Percentiles rank a stretch among this genome's conserved stretches.
Conservation (phyloP, 1,284 basidiomycete genomes). For the Ganoderma sinense region DNA sequence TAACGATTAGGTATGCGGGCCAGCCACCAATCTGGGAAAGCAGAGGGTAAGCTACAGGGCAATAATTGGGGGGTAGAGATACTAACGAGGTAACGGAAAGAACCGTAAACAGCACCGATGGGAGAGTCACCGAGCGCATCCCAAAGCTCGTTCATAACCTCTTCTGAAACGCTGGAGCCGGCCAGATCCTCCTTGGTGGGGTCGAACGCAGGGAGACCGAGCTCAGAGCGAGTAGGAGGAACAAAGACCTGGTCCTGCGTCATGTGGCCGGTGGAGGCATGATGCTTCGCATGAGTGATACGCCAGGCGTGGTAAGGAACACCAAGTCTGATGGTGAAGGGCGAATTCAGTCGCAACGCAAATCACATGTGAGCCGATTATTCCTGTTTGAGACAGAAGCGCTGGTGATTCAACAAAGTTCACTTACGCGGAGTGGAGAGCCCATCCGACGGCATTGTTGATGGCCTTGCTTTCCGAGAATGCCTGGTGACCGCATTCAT, state of each 20-base stretch:
- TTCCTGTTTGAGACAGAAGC: conserved; percentile 4
- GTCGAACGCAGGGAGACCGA: conserved; percentile 70
- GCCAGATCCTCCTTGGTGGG: conserved; percentile 72
- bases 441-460: conserved; percentile 95
- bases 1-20: conserved; percentile 87
- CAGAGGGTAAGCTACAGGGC: conserved; percentile 4
- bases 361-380: conserved; percentile 39
- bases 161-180: conserved; percentile 75
- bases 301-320: conserved; percentile 99
- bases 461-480: conserved; percentile 95
- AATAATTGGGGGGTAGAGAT: neutral
- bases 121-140: conserved; percentile 96
- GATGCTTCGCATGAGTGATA: conserved; percentile 96
- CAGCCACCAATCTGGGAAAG: conserved; percentile 77
- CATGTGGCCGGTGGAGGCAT: conserved; percentile 95
- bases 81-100: conserved; percentile 78
- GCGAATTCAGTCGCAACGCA: conserved; percentile 31
- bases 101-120: conserved; percentile 73
- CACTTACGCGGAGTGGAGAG: conserved; percentile 87
- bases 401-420: conserved; percentile 9
- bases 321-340: conserved; percentile 68
- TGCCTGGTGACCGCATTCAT: conserved; percentile 95
- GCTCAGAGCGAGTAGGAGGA: conserved; percentile 85
- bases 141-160: conserved; percentile 80
- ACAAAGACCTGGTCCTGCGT: conserved; percentile 98